Conservation (phyloP, 2,329 filamentous ascomycete species). For the Talaromyces sp. region DNA sequence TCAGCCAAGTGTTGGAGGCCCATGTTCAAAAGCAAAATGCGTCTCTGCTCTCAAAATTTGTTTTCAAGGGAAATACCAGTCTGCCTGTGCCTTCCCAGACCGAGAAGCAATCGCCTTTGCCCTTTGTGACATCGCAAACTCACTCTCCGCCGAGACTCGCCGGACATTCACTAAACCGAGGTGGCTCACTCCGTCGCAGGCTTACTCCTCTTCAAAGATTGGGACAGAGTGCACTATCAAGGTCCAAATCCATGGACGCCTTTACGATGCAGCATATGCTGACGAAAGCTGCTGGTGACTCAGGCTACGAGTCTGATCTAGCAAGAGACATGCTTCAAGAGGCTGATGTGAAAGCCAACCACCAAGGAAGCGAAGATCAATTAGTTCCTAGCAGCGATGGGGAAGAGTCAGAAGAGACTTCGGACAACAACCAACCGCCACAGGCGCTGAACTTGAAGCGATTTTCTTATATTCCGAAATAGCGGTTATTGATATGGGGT, state of each 20-base stretch:
- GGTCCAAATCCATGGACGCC: slow-evolving; percentile 36
- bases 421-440: slow-evolving; percentile 14
- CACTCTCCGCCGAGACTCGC: slow-evolving; percentile 1
- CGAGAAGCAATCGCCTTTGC: not conserved
- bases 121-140: not conserved
- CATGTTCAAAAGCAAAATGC: slow-evolving; percentile 38
- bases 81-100: not conserved
- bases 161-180: slow-evolving; percentile 9
- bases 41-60: slow-evolving; percentile 34
- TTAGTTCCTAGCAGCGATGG: slow-evolving; percentile 52
- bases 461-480: slow-evolving; percentile 35
- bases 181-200: slow-evolving; percentile 21
- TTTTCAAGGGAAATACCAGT: slow-evolving; percentile 27
- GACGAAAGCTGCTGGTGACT: slow-evolving; percentile 13
- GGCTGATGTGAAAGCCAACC: not conserved
- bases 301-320: slow-evolving; percentile 21
- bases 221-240: slow-evolving; percentile 38
- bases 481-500: slow-evolving; percentile 3
- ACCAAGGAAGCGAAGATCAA: slow-evolving; percentile 51
- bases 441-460: slow-evolving; percentile 34
- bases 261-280: slow-evolving; percentile 21
- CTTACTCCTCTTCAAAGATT: slow-evolving; percentile 43
- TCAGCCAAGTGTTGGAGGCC: slow-evolving; percentile 35
- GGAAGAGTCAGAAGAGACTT: slow-evolving; percentile 35
- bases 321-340: slow-evolving; percentile 1